Evolutionary conservation across 495 filamentous ascomycete species (phyloP).

Genomic region (Tuber indicum): DNA sequence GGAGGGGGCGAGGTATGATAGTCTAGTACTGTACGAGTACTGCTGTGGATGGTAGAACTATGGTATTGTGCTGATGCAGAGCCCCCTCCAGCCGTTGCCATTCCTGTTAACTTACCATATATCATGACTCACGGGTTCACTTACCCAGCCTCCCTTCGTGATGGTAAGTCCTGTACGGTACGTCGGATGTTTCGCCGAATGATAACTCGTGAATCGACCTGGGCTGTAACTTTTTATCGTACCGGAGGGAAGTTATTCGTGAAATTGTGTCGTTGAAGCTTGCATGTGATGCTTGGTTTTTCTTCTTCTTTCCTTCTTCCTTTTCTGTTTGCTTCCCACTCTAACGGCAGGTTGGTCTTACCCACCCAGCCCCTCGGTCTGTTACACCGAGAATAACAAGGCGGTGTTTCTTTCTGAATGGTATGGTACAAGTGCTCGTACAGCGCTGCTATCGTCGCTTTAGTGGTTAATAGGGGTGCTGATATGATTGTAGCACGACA

Average conservation of each 20-base stretch:
- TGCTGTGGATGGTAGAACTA: not conserved
- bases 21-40: too few species aligned
- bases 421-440: too few species aligned
- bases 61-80: not conserved
- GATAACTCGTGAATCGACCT: not conserved
- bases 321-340: not conserved
- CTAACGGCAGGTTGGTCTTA: not conserved
- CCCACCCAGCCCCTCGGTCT: not conserved
- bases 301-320: not conserved
- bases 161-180: not conserved
- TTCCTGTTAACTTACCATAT: not conserved
- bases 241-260: not conserved
- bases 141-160: not conserved
- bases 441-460: not conserved
- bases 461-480: not conserved
- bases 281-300: not conserved
- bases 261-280: not conserved
- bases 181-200: not conserved
- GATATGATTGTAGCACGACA: not conserved
- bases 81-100: too few species aligned
- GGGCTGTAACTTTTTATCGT: not conserved
- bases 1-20: not conserved
- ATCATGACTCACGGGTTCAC: not conserved
- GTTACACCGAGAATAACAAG: not conserved
- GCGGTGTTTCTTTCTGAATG: not conserved